Conservation (phyloP, 1,284 basidiomycete species). For the Taiwanofungus camphoratus region DNA sequence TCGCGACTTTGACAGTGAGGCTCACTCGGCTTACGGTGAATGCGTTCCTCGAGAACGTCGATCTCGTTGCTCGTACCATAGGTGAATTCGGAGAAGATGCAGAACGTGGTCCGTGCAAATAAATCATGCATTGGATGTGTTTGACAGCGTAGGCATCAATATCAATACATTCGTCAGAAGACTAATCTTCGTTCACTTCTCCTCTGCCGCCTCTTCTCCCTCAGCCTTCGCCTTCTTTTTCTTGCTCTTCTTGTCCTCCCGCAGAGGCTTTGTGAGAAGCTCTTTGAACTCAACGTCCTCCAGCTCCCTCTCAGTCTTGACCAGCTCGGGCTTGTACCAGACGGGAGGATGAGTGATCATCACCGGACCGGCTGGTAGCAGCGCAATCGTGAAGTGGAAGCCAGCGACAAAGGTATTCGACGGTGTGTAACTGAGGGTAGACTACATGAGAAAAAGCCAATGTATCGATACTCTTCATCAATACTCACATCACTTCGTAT, state of each 20-base stretch:
- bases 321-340: constrained; percentile 90
- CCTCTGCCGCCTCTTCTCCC: constrained; percentile 30
- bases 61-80: constrained; percentile 79
- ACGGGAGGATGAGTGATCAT: constrained; percentile 82
- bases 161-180: constrained; percentile 15
- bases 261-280: constrained; percentile 72
- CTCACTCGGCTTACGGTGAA: constrained; percentile 80
- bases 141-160: constrained; percentile 9
- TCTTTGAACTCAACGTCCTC: constrained; percentile 83
- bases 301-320: constrained; percentile 86
- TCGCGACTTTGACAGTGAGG: constrained; percentile 73
- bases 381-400: constrained; percentile 94
- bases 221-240: constrained; percentile 71
- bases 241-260: constrained; percentile 90
- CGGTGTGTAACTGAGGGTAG: constrained; percentile 64
- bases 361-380: constrained; percentile 80
- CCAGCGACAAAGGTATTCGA: constrained; percentile 80
- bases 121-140: constrained; percentile 1
- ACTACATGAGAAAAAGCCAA: constrained; percentile 2
- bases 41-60: constrained; percentile 81
- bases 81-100: constrained; percentile 69
- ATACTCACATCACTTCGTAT: constrained; percentile 80
- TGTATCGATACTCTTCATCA: too few relatives aligned
- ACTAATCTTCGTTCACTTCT: background rate
- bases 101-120: constrained; percentile 17